Base-by-base conservation (phyloP, 768 basidiomycete species). In the Termitomyces titanicus region DNA sequence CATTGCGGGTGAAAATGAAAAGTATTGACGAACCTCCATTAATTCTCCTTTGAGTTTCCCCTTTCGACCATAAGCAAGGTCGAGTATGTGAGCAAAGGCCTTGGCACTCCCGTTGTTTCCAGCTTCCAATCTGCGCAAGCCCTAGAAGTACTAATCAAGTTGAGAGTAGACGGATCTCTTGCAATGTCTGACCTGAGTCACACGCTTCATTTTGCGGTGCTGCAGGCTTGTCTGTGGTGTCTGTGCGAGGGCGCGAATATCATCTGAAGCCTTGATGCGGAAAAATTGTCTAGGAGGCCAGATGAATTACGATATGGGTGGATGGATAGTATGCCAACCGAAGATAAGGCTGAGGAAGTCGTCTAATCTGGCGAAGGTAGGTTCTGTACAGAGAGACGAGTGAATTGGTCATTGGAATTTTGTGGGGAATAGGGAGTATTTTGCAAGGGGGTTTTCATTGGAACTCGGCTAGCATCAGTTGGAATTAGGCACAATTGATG, bases 31-130 rank as follows among this genome's bases (percentile, higher is more conserved):
- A 60, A 89, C 90, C 73, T 85, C 67, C 68, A 91, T 71, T 40
- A 92, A 67, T 61, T 91, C 87, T 71, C 81, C 79, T 62, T 76
- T 82, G 15, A 93, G 68, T 63, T 79, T 86, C 22, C 90, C 90
- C 60, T 81, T 82, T 55, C 90, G 77, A 29, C 89, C 90, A 68
- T 91, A 93, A 25, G 90, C 90, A 27, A 84, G 62, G 59, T 85
- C 80, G 17, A 93, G 72, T 27, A 91, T 63, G 59, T 78, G 76
- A 27, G 73, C 71, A 61, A 89, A 86, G 31, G 83, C 80, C 53
- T 72, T 65, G 45, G 61, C 60, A 35, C 77, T 64, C 3, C 84
- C 81, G 3, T 62, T 57, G 61, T 83, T 87, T 10, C 88, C 88
- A 43, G 68, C 72, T 62, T 75, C 68, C 17, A 92, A 66, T 53